A percentile compares a stretch with the other conserved stretches of the same genome.
Evolutionary conservation across 305 asterid genomes (phyloP).

Genomic region (Fraxinus floribunda): DNA sequence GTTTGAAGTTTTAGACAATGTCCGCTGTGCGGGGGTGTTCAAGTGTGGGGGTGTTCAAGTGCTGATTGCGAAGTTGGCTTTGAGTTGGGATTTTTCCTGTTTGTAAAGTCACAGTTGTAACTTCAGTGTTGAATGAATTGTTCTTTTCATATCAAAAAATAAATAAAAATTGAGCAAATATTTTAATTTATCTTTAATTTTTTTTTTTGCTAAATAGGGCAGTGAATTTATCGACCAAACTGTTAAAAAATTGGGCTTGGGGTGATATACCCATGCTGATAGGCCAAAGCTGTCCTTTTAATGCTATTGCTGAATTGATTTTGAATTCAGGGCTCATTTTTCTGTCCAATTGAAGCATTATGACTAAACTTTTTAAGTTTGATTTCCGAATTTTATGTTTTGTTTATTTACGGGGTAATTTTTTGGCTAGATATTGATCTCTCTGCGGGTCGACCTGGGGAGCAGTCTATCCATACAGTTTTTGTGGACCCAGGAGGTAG

Average conservation of each 20-base stretch:
- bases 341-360: neutral
- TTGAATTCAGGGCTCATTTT: constrained; percentile 3
- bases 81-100: too few relatives aligned
- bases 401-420: constrained; percentile 1
- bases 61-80: too few relatives aligned
- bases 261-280: neutral
- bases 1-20: too few relatives aligned
- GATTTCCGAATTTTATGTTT: neutral
- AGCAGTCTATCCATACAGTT: constrained; percentile 83
- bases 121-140: too few relatives aligned
- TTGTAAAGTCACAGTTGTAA: too few relatives aligned
- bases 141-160: too few relatives aligned
- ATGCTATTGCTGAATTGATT: neutral
- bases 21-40: too few relatives aligned
- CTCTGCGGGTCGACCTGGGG: constrained; percentile 85
- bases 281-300: constrained; percentile 7
- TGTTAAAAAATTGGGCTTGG: neutral
- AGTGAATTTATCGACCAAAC: neutral
- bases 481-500: constrained; percentile 97
- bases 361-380: neutral
- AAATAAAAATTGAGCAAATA: neutral
- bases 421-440: constrained; percentile 74
- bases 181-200: neutral
- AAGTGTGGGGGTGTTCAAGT: too few relatives aligned
- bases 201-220: neutral